A percentile compares a stretch with the other conserved stretches of the same genome.
Evolutionary conservation across 2,329 filamentous ascomycete species (phyloP).

Genomic region (Blumeriella jaapii): DNA sequence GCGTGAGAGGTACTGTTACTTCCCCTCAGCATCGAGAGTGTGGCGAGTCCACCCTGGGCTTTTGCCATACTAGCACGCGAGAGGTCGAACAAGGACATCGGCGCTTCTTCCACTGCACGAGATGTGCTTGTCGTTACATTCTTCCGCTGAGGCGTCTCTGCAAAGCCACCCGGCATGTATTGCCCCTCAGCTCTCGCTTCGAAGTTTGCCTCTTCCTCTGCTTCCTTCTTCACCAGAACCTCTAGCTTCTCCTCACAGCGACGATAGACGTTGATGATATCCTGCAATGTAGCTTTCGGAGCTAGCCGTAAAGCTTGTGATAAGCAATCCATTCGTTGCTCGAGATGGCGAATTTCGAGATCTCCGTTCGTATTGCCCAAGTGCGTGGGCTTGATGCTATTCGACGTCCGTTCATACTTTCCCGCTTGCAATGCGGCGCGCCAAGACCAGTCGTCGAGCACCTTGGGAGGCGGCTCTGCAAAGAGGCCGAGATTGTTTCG

Average conservation of each 20-base stretch:
- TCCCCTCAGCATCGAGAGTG: slow-evolving; percentile 31
- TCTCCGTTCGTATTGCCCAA: slow-evolving; percentile 48
- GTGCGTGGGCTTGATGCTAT: slow-evolving; percentile 45
- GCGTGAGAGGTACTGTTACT: slow-evolving; percentile 4
- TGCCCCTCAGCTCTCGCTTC: slow-evolving; percentile 51
- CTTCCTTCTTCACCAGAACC: slow-evolving; percentile 52
- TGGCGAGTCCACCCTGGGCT: slow-evolving; percentile 46
- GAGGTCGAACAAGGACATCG: slow-evolving; percentile 54
- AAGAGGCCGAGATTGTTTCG: slow-evolving; percentile 16
- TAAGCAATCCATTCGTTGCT: slow-evolving; percentile 72
- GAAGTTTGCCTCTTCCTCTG: slow-evolving; percentile 57
- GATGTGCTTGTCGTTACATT: slow-evolving; percentile 22
- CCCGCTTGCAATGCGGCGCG: slow-evolving; percentile 68
- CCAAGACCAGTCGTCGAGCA: slow-evolving; percentile 61
- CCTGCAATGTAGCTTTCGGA: slow-evolving; percentile 56
- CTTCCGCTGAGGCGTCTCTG: slow-evolving; percentile 27
- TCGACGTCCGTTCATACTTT: slow-evolving; percentile 50
- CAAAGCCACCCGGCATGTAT: slow-evolving; percentile 45
- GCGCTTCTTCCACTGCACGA: slow-evolving; percentile 42
- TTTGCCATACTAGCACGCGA: slow-evolving; percentile 48
- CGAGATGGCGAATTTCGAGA: slow-evolving; percentile 56
- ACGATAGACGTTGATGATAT: slow-evolving; percentile 64
- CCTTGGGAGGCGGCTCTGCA: slow-evolving; percentile 16
- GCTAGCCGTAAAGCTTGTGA: slow-evolving; percentile 65
- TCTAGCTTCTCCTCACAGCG: slow-evolving; percentile 70